Evolutionary conservation across 2,329 filamentous ascomycete genomes (phyloP), one percentile per base, ranked within the genome.

Genomic region (Sporothrix euskadiensis): DNA sequence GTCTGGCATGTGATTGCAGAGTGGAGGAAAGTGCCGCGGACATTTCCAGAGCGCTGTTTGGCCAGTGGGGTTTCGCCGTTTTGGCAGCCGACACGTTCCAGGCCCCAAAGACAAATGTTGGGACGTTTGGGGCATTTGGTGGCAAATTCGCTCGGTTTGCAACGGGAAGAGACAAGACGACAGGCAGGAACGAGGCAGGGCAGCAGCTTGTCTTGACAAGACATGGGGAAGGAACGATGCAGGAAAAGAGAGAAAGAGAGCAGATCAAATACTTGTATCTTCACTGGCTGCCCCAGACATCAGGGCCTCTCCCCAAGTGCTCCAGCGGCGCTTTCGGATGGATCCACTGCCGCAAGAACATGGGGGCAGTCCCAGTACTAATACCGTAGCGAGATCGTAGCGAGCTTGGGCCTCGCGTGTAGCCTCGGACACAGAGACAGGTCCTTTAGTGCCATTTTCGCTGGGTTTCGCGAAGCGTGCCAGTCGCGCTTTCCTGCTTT

Each of bases 1-100:
- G 4, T 70, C 41, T 70, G 35, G 54, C 69, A 71, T 71, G 69
- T 71, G 69, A 71, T 71, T 22, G n/a, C n/a, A 35, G 26, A 8
- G n/a, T 14, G 3, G 35, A 12, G 14, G 35, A 57, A 41, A 71
- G 54, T 71, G 54, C 69, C 69, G 69, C 69, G 69, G 68, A 59
- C 22, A 71, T 71, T 71, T 61, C 54, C 7, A 3, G 35, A 5
- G 54, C 69, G 39, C 54, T 59, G 52, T 32, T 71, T 71, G 52
- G 69, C 35, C 32, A 35, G 49, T 6, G 14, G 26, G 56, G 2
- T 35, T 32, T 35, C 26, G 26, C 30, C n/a, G 5, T 30, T 49
- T 30, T 49, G 39, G 41, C 63, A 49, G 63, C 41, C 56, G 22
- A 22, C 59, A 65, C 39, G 10, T 22, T 39, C 22, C 35, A 22